Conservation (phyloP, 2,329 filamentous ascomycete genomes). For the Pseudopithomyces maydicus region DNA sequence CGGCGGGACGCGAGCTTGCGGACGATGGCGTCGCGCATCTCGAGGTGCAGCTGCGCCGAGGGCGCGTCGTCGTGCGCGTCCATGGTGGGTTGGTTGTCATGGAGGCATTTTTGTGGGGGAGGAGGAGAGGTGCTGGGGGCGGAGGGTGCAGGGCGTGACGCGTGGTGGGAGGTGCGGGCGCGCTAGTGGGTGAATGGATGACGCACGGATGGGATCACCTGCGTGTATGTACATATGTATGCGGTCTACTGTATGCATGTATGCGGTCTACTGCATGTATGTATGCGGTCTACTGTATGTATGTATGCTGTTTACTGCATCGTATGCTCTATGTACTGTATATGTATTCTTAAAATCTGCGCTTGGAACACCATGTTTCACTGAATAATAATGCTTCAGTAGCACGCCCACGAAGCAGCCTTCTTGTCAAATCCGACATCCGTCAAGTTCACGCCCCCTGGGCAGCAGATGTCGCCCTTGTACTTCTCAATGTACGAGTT, state of each 20-base stretch:
- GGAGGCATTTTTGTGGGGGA: constrained; percentile 23
- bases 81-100: constrained; percentile 30
- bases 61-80: constrained; percentile 42
- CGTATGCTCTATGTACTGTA: neutral
- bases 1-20: constrained; percentile 49
- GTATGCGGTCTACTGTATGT: too few species aligned
- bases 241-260: too few species aligned
- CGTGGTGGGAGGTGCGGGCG: constrained; percentile 1
- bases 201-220: neutral
- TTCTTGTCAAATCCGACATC: constrained; percentile 24
- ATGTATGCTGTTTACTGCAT: too few species aligned
- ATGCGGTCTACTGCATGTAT: too few species aligned
- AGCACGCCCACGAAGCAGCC: constrained; percentile 12
- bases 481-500: constrained; percentile 24
- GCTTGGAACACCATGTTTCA: too few species aligned
- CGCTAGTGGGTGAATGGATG: constrained; percentile 12
- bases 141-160: neutral
- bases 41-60: constrained; percentile 48
- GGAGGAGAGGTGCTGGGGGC: neutral
- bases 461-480: constrained; percentile 23
- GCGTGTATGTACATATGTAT: too few species aligned
- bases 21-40: constrained; percentile 48
- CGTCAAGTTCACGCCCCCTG: constrained; percentile 24
- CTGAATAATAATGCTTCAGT: neutral
- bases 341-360: neutral